phyloP scores from a whole-genome alignment of 169 alveolate genomes.

The Plasmodium billcollinsi region DNA sequence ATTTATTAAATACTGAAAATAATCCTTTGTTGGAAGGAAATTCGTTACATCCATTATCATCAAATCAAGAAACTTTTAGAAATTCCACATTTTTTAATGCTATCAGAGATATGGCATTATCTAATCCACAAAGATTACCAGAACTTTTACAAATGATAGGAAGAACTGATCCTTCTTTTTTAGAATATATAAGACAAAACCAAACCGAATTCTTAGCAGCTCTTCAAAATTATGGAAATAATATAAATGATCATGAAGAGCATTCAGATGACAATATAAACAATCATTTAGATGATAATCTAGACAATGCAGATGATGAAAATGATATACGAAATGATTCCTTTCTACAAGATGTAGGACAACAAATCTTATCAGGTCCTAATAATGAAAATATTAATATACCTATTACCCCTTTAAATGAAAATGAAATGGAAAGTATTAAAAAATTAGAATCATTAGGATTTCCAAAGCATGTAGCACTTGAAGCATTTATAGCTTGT shows the following conservation, averaged over 20 bases:
- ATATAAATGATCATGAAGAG: slow-evolving; percentile 24
- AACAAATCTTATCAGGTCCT: slow-evolving; percentile 16
- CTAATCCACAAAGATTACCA: slow-evolving; percentile 92
- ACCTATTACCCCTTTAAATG: slow-evolving; percentile 87
- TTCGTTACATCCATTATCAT: slow-evolving; percentile 6
- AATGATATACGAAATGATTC: neutral
- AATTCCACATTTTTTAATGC: slow-evolving; percentile 89
- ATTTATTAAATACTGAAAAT: slow-evolving; percentile 50
- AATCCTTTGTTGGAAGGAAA: slow-evolving; percentile 8
- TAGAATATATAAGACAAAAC: slow-evolving; percentile 86
- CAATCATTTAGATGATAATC: no score
- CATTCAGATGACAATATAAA: slow-evolving; percentile 56
- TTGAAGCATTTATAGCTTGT: slow-evolving; percentile 97
- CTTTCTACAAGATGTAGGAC: neutral
- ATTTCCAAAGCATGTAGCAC: slow-evolving; percentile 93
- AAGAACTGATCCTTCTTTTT: slow-evolving; percentile 89
- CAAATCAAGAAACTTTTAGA: slow-evolving; percentile 72
- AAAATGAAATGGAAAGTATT: slow-evolving; percentile 91
- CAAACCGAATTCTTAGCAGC: slow-evolving; percentile 90
- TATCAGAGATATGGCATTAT: slow-evolving; percentile 87
- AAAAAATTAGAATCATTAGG: slow-evolving; percentile 92
- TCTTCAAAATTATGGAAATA: slow-evolving; percentile 78
- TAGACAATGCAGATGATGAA: no score
- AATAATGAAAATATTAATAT: slow-evolving; percentile 46
- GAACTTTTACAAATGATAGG: slow-evolving; percentile 90